phyloP scores from a whole-genome alignment of 2,329 filamentous ascomycete species.

The Trichoderma citrinoviride region DNA sequence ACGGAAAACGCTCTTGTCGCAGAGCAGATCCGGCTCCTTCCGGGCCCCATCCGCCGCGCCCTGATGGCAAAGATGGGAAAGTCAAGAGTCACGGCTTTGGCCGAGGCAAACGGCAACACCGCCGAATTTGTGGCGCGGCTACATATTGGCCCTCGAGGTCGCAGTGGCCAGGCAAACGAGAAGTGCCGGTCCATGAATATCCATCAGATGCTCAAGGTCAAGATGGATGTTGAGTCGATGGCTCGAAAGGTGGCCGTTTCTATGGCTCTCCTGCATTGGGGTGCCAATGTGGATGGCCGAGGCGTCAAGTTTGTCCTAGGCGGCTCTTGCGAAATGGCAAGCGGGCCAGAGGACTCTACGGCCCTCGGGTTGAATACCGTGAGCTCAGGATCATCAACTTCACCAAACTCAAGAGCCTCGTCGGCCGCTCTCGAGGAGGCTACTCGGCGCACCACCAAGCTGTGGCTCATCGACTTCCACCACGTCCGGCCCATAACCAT shows the following conservation, averaged over 20 bases:
- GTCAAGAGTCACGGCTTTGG: background rate
- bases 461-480: slow-evolving; percentile 36
- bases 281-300: slow-evolving; percentile 29
- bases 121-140: slow-evolving; percentile 26
- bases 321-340: background rate
- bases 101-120: background rate
- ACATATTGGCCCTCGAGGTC: slow-evolving; percentile 25
- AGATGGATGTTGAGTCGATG: slow-evolving; percentile 25
- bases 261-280: slow-evolving; percentile 36
- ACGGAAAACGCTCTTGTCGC: no score
- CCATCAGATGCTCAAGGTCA: slow-evolving; percentile 30
- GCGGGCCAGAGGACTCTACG: no score
- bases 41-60: background rate
- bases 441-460: slow-evolving; percentile 6
- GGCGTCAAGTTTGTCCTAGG: slow-evolving; percentile 37
- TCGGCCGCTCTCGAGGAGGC: background rate
- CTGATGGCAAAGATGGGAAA: slow-evolving; percentile 25
- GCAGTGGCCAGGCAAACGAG: slow-evolving; percentile 25
- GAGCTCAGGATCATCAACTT: no score
- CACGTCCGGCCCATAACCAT: slow-evolving; percentile 26
- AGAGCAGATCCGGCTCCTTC: no score
- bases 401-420: no score
- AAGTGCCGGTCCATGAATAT: slow-evolving; percentile 29
- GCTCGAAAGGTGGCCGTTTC: slow-evolving; percentile 29
- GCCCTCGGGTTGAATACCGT: no score